phyloP scores from a whole-genome alignment of 78 protist genomes.

The Mantamonas sphyraenae region DNA sequence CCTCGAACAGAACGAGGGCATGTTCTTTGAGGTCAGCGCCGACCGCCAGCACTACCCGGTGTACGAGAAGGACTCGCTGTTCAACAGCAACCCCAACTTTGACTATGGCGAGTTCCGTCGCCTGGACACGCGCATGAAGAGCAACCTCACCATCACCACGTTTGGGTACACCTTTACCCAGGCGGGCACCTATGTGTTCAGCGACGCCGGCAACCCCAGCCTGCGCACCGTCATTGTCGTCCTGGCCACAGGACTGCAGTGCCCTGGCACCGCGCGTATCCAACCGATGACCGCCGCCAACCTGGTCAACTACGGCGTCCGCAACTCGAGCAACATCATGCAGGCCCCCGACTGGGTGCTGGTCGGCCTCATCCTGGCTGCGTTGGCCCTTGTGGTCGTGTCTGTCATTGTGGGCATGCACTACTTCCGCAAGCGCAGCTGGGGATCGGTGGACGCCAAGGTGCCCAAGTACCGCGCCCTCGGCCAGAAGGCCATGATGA shows the following conservation, averaged over 20 bases:
- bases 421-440: slow-evolving; percentile 5
- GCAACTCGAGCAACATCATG: background rate
- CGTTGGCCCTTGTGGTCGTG: background rate
- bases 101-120: slow-evolving; percentile 37
- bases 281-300: background rate
- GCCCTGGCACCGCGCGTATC: slow-evolving; percentile 13
- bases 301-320: background rate
- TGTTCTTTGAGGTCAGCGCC: slow-evolving; percentile 20
- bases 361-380: slow-evolving; percentile 10
- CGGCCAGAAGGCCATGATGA: background rate
- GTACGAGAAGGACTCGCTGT: slow-evolving; percentile 44
- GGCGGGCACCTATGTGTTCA: slow-evolving; percentile 38
- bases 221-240: slow-evolving; percentile 20
- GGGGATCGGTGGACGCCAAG: background rate
- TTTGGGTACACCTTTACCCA: slow-evolving; percentile 29
- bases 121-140: slow-evolving; percentile 6
- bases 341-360: slow-evolving; percentile 42
- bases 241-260: slow-evolving; percentile 4
- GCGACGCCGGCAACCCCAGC: background rate
- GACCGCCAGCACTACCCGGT: slow-evolving; percentile 32
- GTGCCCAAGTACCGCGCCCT: slow-evolving; percentile 10
- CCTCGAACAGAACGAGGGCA: slow-evolving; percentile 16
- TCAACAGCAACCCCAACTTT: slow-evolving; percentile 45
- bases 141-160: background rate
- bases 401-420: background rate